phyloP scores from a whole-genome alignment of 2,329 filamentous ascomycete species.

The Pestalotiopsis sp. region DNA sequence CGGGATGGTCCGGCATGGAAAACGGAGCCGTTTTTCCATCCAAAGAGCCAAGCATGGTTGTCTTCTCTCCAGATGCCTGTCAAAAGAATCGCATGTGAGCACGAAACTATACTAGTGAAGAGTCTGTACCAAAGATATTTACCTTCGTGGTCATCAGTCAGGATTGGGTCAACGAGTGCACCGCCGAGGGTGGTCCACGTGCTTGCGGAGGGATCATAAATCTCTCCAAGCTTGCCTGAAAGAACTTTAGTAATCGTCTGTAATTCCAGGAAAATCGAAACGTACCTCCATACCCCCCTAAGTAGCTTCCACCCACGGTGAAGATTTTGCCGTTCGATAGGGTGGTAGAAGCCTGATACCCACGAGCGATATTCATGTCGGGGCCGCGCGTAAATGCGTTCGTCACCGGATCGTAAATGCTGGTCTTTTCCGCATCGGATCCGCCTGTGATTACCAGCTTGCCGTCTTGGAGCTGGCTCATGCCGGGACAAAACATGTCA shows the following conservation, averaged over 20 bases:
- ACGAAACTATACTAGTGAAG: not conserved
- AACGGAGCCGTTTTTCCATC: conserved; percentile 43
- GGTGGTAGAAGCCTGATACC: conserved; percentile 44
- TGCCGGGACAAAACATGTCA: conserved; percentile 51
- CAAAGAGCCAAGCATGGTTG: conserved; percentile 52
- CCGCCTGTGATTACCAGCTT: conserved; percentile 46
- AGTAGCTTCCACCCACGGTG: conserved; percentile 51
- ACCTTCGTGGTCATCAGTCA: conserved; percentile 31
- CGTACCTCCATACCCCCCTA: conserved; percentile 35
- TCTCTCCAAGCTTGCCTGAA: conserved; percentile 45
- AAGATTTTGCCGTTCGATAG: conserved; percentile 47
- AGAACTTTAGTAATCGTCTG: not conserved
- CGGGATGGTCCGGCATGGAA: conserved; percentile 57
- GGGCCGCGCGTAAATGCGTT: conserved; percentile 30
- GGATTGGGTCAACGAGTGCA: conserved; percentile 37
- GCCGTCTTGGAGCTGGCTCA: conserved; percentile 39
- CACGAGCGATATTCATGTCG: conserved; percentile 37
- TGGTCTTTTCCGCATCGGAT: conserved; percentile 38
- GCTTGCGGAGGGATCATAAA: conserved; percentile 38
- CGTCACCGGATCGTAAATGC: conserved; percentile 34
- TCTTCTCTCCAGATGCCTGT: conserved; percentile 36
- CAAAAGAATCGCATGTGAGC: not conserved
- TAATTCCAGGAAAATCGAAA: no score
- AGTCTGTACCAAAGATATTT: no score
- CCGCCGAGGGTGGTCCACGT: conserved; percentile 39